phyloP scores from a whole-genome alignment of 2,329 filamentous ascomycete genomes.

The Trichoderma gracile region DNA sequence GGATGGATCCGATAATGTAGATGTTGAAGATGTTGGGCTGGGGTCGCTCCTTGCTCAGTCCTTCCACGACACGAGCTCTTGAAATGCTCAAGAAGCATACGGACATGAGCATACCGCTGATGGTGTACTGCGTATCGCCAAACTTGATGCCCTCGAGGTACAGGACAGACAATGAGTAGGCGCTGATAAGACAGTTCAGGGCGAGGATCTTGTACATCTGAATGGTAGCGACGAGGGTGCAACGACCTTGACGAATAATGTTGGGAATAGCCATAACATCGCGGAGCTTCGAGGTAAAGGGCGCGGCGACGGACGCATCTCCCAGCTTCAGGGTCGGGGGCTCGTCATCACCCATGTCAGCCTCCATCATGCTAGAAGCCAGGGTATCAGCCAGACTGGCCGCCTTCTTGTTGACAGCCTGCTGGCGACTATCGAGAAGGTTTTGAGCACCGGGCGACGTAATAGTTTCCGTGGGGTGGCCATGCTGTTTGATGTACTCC shows the following conservation, averaged over 20 bases:
- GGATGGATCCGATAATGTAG: slow-evolving; percentile 96
- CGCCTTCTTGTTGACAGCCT: slow-evolving; percentile 70
- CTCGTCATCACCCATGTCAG: slow-evolving; percentile 82
- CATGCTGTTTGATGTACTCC: slow-evolving; percentile 56
- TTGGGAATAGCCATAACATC: slow-evolving; percentile 97
- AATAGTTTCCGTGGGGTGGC: slow-evolving; percentile 61
- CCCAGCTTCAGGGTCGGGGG: slow-evolving; percentile 95
- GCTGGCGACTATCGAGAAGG: slow-evolving; percentile 59
- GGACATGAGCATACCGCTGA: slow-evolving; percentile 99
- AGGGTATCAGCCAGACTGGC: slow-evolving; percentile 82
- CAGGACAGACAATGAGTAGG: slow-evolving; percentile 93
- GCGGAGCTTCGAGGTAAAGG: slow-evolving; percentile 95
- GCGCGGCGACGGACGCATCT: slow-evolving; percentile 93
- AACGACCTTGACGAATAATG: slow-evolving; percentile 96
- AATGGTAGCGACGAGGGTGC: slow-evolving; percentile 95
- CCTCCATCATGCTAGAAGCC: slow-evolving; percentile 84
- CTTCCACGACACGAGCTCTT: slow-evolving; percentile 93
- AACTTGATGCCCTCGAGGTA: slow-evolving; percentile 99
- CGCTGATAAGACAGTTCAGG: slow-evolving; percentile 95
- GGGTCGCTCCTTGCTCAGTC: slow-evolving; percentile 91
- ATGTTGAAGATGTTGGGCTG: slow-evolving; percentile 99
- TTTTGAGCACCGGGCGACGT: slow-evolving; percentile 66
- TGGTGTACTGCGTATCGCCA: slow-evolving; percentile 95
- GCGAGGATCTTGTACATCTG: slow-evolving; percentile 99
- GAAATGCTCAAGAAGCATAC: slow-evolving; percentile 99